Evolutionary conservation across 2,329 filamentous ascomycete genomes (phyloP).

Genomic region (Cytospora leucostoma): DNA sequence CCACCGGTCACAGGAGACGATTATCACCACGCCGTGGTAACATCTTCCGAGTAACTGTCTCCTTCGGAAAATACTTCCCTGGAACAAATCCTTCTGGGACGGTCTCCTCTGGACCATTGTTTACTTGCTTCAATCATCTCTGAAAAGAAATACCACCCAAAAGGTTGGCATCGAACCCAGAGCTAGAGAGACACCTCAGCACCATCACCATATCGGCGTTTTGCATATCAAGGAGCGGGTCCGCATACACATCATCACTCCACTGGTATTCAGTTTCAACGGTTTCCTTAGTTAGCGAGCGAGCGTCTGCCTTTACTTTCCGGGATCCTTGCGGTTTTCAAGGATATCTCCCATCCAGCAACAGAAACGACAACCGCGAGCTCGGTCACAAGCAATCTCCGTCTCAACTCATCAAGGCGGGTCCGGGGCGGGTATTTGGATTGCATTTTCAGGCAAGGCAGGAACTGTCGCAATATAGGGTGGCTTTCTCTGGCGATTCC

Average conservation of each 20-base stretch:
- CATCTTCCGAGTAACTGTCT: conserved; percentile 45
- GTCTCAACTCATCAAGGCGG: conserved; percentile 51
- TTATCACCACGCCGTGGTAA: conserved; percentile 46
- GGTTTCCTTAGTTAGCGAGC: conserved; percentile 41
- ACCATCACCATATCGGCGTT: conserved; percentile 42
- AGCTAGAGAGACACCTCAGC: conserved; percentile 38
- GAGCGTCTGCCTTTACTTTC: conserved; percentile 42
- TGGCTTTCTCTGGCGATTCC: conserved; percentile 42
- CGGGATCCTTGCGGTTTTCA: conserved; percentile 40
- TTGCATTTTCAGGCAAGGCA: conserved; percentile 56
- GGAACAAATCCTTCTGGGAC: conserved; percentile 18
- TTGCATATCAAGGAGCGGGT: conserved; percentile 41
- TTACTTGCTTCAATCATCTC: conserved; percentile 23
- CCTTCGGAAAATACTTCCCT: conserved; percentile 28
- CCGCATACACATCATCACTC: conserved; percentile 28
- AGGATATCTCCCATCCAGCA: conserved; percentile 42
- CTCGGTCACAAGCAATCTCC: conserved; percentile 48
- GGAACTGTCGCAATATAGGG: conserved; percentile 47
- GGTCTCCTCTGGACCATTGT: conserved; percentile 9
- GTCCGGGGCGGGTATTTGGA: conserved; percentile 52
- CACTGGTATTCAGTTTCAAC: conserved; percentile 33
- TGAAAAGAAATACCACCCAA: conserved; percentile 32
- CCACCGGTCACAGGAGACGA: conserved; percentile 47
- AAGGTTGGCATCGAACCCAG: conserved; percentile 21
- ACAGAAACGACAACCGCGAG: conserved; percentile 45